A percentile compares a stretch with the other conserved stretches of the same genome.
Conservation (phyloP, 768 basidiomycete genomes). For the Termitomyces sp. region DNA sequence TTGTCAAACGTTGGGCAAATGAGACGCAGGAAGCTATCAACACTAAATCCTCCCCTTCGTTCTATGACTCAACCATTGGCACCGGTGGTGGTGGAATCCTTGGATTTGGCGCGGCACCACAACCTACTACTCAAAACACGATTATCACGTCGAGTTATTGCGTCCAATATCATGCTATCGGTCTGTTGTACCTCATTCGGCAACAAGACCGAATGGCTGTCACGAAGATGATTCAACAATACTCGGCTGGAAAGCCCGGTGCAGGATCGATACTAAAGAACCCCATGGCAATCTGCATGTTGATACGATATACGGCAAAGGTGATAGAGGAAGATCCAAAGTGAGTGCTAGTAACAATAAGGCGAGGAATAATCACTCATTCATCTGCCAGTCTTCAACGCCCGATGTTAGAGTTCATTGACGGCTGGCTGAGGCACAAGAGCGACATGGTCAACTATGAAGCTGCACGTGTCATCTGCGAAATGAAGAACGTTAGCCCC, state of each 20-base stretch:
- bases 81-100: slow-evolving; percentile 50
- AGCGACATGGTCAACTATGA: slow-evolving; percentile 99
- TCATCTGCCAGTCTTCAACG: slow-evolving; percentile 63
- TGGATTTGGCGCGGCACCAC: slow-evolving; percentile 60
- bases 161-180: slow-evolving; percentile 95
- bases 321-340: slow-evolving; percentile 99
- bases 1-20: slow-evolving; percentile 99
- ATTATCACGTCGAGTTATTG: slow-evolving; percentile 88
- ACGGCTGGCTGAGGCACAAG: slow-evolving; percentile 95
- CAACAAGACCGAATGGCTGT: slow-evolving; percentile 99
- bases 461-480: slow-evolving; percentile 95
- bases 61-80: slow-evolving; percentile 47
- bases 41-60: slow-evolving; percentile 70
- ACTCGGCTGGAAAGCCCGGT: slow-evolving; percentile 84
- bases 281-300: slow-evolving; percentile 96
- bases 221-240: slow-evolving; percentile 98
- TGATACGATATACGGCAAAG: slow-evolving; percentile 97
- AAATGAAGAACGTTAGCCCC: slow-evolving; percentile 80
- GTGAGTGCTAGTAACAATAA: slow-evolving; percentile 42
- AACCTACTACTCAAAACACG: slow-evolving; percentile 60
- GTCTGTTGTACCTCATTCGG: slow-evolving; percentile 88
- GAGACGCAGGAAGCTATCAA: slow-evolving; percentile 96
- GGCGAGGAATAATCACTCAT: background rate
- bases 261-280: slow-evolving; percentile 85
- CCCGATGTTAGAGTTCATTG: slow-evolving; percentile 90